Base-by-base conservation (phyloP, 2,329 filamentous ascomycete species). In the Ustulina deusta region DNA sequence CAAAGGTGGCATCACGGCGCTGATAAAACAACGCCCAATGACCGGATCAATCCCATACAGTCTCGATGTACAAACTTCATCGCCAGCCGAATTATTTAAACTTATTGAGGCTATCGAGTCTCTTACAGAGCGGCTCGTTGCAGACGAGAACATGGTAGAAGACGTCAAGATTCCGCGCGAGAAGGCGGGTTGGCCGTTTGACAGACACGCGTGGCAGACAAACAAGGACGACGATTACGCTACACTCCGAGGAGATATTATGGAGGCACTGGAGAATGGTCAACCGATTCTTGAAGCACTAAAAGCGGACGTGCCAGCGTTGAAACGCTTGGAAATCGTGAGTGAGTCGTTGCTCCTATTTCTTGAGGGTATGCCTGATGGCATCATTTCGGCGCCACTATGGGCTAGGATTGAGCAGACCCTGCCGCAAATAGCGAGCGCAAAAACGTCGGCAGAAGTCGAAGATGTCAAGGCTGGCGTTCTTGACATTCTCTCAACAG, bases 11-110 rank as follows among this genome's bases (percentile, higher is more conserved):
- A 92, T 92, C 65, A 83, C 93, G 22, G 81, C 78, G 7, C 85
- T 90, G 44, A 71, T 82, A 42, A 61, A 75, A 29, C 61, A 74
- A 60, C 65, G 71, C 3, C 68, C 72, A 56, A 75, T 76, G 25
- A 72, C 72, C 1, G 84, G 84, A 1, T 82, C 83, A 70, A 90
- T 87, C 66, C 84, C 82, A 54, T 87, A 84, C 74, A 85, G 83
- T 75, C 84, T 80, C 44, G 87, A 85, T 66, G 86, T 93, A 69
- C 89, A 89, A 76, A 90, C 91, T 77, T 95, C 94, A 11, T 94
- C 94, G 1, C 95, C 96, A 0, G 90, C 92, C 68, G 95, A 97
- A 79, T 84, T 98, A 9, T 97, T 97, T 80, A 90, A 91, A 76
- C 87, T 99, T 75, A 97, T 94, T 5, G 93, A 97, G 78, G 88